phyloP scores from a whole-genome alignment of 1,284 basidiomycete species.

The Irpex rosettiformis region DNA sequence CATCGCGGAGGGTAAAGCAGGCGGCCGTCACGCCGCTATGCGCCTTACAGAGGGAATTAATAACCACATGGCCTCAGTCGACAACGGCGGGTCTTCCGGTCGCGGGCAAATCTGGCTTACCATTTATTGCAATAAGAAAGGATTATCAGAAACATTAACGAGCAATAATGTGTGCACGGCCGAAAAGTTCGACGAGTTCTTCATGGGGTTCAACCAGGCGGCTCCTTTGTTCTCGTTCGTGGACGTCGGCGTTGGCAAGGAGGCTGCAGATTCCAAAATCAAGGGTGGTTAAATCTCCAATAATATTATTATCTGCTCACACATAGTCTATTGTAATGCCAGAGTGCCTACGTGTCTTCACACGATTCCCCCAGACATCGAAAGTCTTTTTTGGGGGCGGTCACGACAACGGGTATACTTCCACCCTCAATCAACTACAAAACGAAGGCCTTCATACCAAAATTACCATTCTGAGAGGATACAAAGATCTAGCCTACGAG shows the following conservation, averaged over 20 bases:
- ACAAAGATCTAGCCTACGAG: constrained; percentile 42
- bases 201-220: constrained; percentile 45
- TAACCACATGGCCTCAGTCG: constrained; percentile 29
- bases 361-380: constrained; percentile 41
- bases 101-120: constrained; percentile 39
- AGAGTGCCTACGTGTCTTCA: constrained; percentile 44
- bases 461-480: constrained; percentile 48
- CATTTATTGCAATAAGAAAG: constrained; percentile 43
- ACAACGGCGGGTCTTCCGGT: constrained; percentile 22
- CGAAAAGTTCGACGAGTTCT: constrained; percentile 42
- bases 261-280: constrained; percentile 55
- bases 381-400: constrained; percentile 45
- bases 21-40: constrained; percentile 41
- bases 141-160: constrained; percentile 37
- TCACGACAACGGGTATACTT: constrained; percentile 55
- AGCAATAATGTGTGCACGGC: constrained; percentile 33
- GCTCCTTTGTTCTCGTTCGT: constrained; percentile 46
- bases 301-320: neutral
- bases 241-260: constrained; percentile 55
- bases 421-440: constrained; percentile 43
- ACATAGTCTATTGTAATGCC: neutral
- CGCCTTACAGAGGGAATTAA: constrained; percentile 39
- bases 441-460: constrained; percentile 48
- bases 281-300: constrained; percentile 33
- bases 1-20: constrained; percentile 34